A percentile compares a stretch with the other conserved stretches of the same genome.
Evolutionary conservation across 2,329 filamentous ascomycete species (phyloP).

Genomic region (Monilinia aucupariae): DNA sequence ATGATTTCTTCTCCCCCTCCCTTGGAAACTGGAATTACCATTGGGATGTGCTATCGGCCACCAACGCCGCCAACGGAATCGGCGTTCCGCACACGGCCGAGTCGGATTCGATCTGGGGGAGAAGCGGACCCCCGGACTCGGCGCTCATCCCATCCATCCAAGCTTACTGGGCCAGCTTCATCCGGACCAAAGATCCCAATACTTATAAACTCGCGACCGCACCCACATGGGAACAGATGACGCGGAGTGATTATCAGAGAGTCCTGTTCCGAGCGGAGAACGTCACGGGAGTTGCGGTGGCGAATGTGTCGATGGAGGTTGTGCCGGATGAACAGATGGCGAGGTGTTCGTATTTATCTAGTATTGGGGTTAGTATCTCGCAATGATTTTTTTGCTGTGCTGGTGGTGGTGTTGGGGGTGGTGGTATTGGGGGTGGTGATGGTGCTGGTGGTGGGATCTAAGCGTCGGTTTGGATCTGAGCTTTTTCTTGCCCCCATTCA

Average conservation of each 20-base stretch:
- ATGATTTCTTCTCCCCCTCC: conserved; percentile 25
- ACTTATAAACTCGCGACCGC: conserved; percentile 40
- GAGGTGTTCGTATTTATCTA: conserved; percentile 14
- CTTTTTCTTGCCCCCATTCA: too few species aligned
- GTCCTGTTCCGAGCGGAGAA: conserved; percentile 3
- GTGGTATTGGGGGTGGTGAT: too few species aligned
- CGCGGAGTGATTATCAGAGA: not conserved
- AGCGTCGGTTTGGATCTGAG: too few species aligned
- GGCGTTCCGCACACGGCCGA: conserved; percentile 66
- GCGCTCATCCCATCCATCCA: conserved; percentile 47
- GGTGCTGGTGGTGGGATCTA: too few species aligned
- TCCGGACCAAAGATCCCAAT: conserved; percentile 61
- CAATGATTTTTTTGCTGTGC: too few species aligned
- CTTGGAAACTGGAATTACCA: conserved; percentile 59
- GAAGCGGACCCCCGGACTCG: conserved; percentile 36
- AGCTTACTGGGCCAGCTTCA: conserved; percentile 69
- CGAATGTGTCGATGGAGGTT: conserved; percentile 14
- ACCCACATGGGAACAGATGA: conserved; percentile 45
- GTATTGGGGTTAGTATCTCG: conserved; percentile 9
- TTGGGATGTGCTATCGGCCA: conserved; percentile 53
- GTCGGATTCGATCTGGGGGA: conserved; percentile 59
- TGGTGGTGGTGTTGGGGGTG: too few species aligned
- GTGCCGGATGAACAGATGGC: conserved; percentile 2
- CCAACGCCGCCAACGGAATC: conserved; percentile 45
- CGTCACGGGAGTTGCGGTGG: not conserved